Evolutionary conservation across 352 stramenopile species (phyloP).

Genomic region (Peronospora destructor): DNA sequence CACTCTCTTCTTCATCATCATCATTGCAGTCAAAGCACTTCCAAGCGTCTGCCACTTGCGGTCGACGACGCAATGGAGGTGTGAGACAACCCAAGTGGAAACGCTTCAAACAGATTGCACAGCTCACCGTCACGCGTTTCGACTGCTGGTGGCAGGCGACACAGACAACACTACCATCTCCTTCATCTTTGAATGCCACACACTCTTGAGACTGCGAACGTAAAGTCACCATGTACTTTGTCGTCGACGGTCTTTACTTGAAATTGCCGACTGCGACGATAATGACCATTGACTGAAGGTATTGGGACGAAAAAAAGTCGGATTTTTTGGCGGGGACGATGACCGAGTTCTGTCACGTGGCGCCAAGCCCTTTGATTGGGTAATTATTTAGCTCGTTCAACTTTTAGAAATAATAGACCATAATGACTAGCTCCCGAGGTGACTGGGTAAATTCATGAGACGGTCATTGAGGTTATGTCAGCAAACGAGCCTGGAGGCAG

Average conservation of each 20-base stretch:
- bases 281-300: background rate
- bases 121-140: conserved; percentile 42
- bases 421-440: background rate
- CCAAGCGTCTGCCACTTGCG: conserved; percentile 34
- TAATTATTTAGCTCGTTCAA: background rate
- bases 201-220: conserved; percentile 4
- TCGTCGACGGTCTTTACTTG: background rate
- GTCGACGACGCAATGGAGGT: conserved; percentile 44
- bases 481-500: conserved; percentile 57
- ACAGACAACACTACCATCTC: conserved; percentile 21
- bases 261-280: conserved; percentile 19
- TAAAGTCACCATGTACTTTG: conserved; percentile 21
- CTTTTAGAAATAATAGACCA: background rate
- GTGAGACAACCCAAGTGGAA: conserved; percentile 57
- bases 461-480: conserved; percentile 27
- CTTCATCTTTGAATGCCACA: conserved; percentile 2
- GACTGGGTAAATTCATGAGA: conserved; percentile 12
- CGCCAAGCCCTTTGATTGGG: conserved; percentile 6
- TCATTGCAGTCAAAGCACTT: conserved; percentile 31
- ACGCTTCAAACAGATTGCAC: conserved; percentile 27
- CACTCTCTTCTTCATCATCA: background rate
- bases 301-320: conserved; percentile 8
- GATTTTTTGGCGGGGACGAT: conserved; percentile 9
- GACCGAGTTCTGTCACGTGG: conserved; percentile 6
- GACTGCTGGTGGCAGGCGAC: conserved; percentile 32